phyloP scores from a whole-genome alignment of 2,329 filamentous ascomycete species.

The Diaporthe amygdali region DNA sequence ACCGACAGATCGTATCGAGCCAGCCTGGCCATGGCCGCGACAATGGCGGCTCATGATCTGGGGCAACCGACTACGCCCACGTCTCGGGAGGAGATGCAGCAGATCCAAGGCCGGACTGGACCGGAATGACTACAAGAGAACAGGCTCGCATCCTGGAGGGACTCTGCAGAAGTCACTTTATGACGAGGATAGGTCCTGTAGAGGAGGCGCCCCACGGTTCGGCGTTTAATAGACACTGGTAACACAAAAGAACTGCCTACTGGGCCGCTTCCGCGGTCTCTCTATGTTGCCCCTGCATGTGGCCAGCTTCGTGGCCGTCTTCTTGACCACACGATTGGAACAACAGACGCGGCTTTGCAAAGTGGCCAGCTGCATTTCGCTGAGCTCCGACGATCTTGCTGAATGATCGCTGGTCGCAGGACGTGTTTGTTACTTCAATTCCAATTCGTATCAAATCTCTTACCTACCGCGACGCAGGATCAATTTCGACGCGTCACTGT shows the following conservation, averaged over 20 bases:
- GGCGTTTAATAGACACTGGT: slow-evolving; percentile 4
- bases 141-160: neutral
- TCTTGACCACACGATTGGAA: slow-evolving; percentile 11
- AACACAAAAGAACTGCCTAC: slow-evolving; percentile 4
- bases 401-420: too few relatives aligned
- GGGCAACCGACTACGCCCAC: neutral
- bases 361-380: neutral
- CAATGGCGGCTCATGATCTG: neutral
- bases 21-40: neutral
- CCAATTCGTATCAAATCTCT: neutral
- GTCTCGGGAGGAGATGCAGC: neutral
- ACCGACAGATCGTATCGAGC: neutral
- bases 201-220: neutral
- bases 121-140: neutral
- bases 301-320: slow-evolving; percentile 3
- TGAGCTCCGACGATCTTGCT: neutral
- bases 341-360: slow-evolving; percentile 21
- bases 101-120: neutral
- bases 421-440: neutral
- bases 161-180: neutral
- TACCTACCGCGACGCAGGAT: neutral
- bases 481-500: neutral
- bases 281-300: slow-evolving; percentile 8
- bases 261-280: neutral
- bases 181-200: neutral